phyloP scores from a whole-genome alignment of 1,284 basidiomycete genomes.

The Bjerkandera adusta region DNA sequence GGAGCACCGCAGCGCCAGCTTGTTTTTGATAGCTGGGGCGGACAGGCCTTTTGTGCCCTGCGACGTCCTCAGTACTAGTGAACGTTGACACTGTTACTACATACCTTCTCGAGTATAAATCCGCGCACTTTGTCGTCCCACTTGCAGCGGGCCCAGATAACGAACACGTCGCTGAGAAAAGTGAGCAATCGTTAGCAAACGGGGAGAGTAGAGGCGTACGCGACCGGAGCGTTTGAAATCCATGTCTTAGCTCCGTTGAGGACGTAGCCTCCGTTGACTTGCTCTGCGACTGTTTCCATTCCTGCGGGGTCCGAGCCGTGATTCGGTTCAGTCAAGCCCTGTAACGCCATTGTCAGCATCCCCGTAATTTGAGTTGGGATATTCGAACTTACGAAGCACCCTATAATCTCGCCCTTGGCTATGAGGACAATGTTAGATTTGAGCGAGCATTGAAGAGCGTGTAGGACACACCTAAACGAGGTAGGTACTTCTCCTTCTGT shows the following conservation, averaged over 20 bases:
- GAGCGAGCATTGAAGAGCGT: not conserved
- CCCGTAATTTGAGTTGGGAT: not conserved
- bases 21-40: constrained; percentile 90
- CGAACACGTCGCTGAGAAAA: constrained; percentile 67
- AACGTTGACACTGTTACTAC: constrained; percentile 7
- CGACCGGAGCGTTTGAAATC: constrained; percentile 91
- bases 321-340: constrained; percentile 95
- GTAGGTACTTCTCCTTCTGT: constrained; percentile 92
- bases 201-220: constrained; percentile 49
- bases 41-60: constrained; percentile 84
- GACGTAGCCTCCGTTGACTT: constrained; percentile 80
- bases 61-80: not conserved
- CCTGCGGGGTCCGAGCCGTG: constrained; percentile 93
- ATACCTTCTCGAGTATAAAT: constrained; percentile 88
- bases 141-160: constrained; percentile 94
- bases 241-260: constrained; percentile 94
- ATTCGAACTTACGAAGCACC: constrained; percentile 78
- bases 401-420: constrained; percentile 87
- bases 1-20: constrained; percentile 86
- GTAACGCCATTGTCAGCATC: constrained; percentile 3
- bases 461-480: constrained; percentile 63
- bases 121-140: constrained; percentile 93
- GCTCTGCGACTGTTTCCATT: constrained; percentile 93
- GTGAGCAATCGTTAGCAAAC: constrained; percentile 6
- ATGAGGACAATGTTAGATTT: constrained; percentile 1